These are phyloP conservation scores for Trichoderma gamsii DNA, from an alignment of 495 filamentous ascomycete species.

Conservation along the genomic window DNA sequence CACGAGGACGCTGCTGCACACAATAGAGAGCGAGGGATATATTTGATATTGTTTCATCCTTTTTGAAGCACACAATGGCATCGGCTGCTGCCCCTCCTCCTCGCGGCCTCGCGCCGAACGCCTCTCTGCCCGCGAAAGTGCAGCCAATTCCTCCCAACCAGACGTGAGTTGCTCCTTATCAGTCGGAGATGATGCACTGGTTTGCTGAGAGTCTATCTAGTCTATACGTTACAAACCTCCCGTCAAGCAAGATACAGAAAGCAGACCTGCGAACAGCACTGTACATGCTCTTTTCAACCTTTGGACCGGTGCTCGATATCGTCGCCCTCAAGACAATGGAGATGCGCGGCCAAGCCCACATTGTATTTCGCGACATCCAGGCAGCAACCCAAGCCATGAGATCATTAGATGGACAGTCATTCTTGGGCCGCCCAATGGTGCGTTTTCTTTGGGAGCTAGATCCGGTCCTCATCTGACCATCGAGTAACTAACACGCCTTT, in stretches of 20 bases:
- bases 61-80: conserved; percentile 24
- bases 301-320: conserved; percentile 91
- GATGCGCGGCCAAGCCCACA: conserved; percentile 92
- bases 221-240: conserved; percentile 81
- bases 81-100: conserved; percentile 28
- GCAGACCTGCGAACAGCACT: conserved; percentile 73
- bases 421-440: conserved; percentile 85
- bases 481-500: conserved; percentile 1
- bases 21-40: background rate
- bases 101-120: conserved; percentile 23
- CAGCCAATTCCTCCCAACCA: conserved; percentile 56
- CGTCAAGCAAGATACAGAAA: conserved; percentile 77
- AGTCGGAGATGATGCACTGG: background rate
- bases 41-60: background rate
- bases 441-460: conserved; percentile 24
- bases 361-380: conserved; percentile 83
- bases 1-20: background rate
- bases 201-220: conserved; percentile 37
- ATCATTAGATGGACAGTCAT: conserved; percentile 76
- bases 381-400: conserved; percentile 86
- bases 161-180: conserved; percentile 50
- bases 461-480: background rate
- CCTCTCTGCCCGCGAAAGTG: conserved; percentile 34
- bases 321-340: conserved; percentile 79
- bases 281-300: conserved; percentile 89